Evolutionary conservation across 2,329 filamentous ascomycete genomes (phyloP), one percentile per base, ranked within the genome.

Genomic region (Verticillium nonalfalfae): DNA sequence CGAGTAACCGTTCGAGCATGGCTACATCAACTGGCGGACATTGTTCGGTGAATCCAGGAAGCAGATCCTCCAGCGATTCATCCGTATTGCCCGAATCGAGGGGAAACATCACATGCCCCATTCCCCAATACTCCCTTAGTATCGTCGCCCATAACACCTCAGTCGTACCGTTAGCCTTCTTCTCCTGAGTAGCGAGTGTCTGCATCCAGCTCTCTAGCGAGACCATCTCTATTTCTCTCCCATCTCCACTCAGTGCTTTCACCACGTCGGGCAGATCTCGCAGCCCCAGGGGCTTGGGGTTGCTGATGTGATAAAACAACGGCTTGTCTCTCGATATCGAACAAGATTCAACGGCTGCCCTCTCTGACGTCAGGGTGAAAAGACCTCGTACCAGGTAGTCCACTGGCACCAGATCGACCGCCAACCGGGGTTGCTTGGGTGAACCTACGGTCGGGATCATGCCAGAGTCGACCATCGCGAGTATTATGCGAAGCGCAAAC

Each of bases 91-190:
- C 57, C 60, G 64, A 67, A 34, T 68, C 64, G 40, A 68, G 61
- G 55, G 66, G 64, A 50, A 68, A 68, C 67, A 68, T 68, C 63
- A 68, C 67, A 56, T 63, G 63, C 4, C 67, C 67, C 11, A 65
- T 68, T 18, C 62, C 61, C 11, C 67, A 65, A 54, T 66, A 67
- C 59, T 68, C 64, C 59, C 60, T 64, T 31, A 68, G 63, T 36
- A 68, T 66, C n/a, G 64, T 64, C 59, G 61, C 63, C 14, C 63
- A 59, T 4, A 67, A 64, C n/a, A 64, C 61, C 33, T 64, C 61
- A 4, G 61, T 62, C 2, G 64, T 62, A 15, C 56, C 58, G 36
- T 68, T 65, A 5, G 64, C 62, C 18, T 56, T 63, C 34, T 62
- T 59, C 11, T 58, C 56, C 4, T 65, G 64, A 61, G 64, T 63